Evolutionary conservation across 371 early-diverging fungal genomes (phyloP).

Genomic region (Sporodiniella umbellata): DNA sequence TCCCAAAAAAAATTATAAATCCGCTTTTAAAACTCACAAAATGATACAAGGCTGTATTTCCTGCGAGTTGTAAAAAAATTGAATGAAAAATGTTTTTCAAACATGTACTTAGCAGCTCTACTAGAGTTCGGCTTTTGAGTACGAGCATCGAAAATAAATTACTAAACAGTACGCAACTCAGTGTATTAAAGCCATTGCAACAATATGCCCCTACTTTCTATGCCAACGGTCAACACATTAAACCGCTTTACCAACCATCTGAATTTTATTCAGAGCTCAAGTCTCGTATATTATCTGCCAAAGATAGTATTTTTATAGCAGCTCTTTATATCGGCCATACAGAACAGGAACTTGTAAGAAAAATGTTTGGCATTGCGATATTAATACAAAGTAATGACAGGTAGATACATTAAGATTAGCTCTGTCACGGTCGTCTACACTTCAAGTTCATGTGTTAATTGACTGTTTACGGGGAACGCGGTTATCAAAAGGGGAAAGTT

Average conservation of each 20-base stretch:
- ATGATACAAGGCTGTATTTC: no score
- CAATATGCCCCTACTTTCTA: conserved; percentile 26
- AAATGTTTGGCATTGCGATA: no score
- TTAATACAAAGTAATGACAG: conserved; percentile 22
- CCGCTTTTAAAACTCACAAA: conserved; percentile 6
- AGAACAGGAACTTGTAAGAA: conserved; percentile 73
- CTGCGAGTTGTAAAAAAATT: no score
- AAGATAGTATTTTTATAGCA: conserved; percentile 73
- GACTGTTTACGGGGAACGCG: conserved; percentile 90
- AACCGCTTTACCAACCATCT: conserved; percentile 42
- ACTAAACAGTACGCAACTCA: conserved; percentile 2
- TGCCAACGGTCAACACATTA: conserved; percentile 28
- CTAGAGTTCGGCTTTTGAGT: conserved; percentile 1
- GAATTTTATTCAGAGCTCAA: conserved; percentile 47
- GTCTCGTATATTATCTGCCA: conserved; percentile 64
- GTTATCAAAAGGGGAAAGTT: conserved; percentile 54
- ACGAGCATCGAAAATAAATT: conserved; percentile 1
- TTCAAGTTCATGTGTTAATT: conserved; percentile 72
- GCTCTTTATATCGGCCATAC: conserved; percentile 86
- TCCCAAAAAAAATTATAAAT: no score
- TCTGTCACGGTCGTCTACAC: conserved; percentile 40
- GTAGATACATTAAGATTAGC: conserved; percentile 57
- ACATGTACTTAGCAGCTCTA: background rate
- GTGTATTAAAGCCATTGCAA: conserved; percentile 15
- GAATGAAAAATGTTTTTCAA: background rate